Percentiles rank a stretch among this genome's conserved stretches.
phyloP scores from a whole-genome alignment of 2,329 filamentous ascomycete species.

The Colletotrichum lindemuthianum region DNA sequence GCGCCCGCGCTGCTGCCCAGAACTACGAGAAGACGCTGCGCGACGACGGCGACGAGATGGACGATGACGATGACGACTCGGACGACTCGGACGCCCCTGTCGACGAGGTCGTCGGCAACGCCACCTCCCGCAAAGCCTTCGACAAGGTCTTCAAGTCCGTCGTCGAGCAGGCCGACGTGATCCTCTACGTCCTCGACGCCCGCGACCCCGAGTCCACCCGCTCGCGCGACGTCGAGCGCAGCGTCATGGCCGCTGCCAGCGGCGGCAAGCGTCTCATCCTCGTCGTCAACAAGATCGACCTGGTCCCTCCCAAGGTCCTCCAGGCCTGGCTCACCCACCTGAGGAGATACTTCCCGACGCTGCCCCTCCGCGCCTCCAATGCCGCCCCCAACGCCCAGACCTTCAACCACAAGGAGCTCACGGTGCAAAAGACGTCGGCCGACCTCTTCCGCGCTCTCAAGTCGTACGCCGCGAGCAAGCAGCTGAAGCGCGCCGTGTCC shows the following conservation, averaged over 20 bases:
- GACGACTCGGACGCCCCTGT: constrained; percentile 67
- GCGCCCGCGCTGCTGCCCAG: constrained; percentile 79
- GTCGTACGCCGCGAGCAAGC: constrained; percentile 82
- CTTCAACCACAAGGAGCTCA: constrained; percentile 92
- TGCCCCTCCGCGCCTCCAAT: constrained; percentile 86
- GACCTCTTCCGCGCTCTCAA: constrained; percentile 91
- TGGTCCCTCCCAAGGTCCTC: constrained; percentile 83
- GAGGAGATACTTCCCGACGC: constrained; percentile 88
- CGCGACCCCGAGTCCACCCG: constrained; percentile 91
- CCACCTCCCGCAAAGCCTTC: constrained; percentile 83
- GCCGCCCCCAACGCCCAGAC: constrained; percentile 86
- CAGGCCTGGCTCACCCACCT: constrained; percentile 87
- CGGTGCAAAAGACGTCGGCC: constrained; percentile 84
- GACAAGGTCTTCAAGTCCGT: constrained; percentile 97
- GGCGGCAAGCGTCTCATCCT: constrained; percentile 90
- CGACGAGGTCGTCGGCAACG: constrained; percentile 61
- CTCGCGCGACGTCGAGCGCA: constrained; percentile 89
- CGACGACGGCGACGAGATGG: constrained; percentile 64
- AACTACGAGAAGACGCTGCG: constrained; percentile 76
- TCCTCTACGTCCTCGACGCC: constrained; percentile 93
- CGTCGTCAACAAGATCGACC: constrained; percentile 94
- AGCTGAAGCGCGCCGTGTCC: constrained; percentile 88
- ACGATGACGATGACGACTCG: constrained; percentile 49
- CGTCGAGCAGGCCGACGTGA: constrained; percentile 86
- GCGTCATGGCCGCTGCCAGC: constrained; percentile 87